Evolutionary conservation across 2,329 filamentous ascomycete species (phyloP).

Genomic region (Rutstroemia sp.): DNA sequence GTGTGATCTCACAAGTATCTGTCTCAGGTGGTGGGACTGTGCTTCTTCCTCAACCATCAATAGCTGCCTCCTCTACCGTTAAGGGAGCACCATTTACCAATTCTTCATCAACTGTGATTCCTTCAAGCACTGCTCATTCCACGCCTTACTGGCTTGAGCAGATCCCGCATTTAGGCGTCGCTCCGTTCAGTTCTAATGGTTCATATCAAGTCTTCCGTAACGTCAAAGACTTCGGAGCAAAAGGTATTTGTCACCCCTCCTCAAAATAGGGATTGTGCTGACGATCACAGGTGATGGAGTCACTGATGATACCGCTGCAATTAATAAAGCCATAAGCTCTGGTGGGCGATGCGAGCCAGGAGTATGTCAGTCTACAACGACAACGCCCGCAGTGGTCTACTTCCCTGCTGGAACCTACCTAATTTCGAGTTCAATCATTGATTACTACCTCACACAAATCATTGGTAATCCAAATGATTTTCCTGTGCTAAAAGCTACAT

Average conservation of each 20-base stretch:
- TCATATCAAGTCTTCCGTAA: constrained; percentile 13
- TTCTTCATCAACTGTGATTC: no score
- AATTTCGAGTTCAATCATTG: constrained; percentile 19
- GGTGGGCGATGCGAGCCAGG: constrained; percentile 33
- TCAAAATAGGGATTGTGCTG: constrained; percentile 76
- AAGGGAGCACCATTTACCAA: no score
- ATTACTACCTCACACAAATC: constrained; percentile 23
- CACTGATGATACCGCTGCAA: constrained; percentile 78
- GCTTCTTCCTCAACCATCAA: no score
- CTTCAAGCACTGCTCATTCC: neutral
- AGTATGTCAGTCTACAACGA: constrained; percentile 42
- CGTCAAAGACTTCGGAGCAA: constrained; percentile 19
- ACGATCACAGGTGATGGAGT: constrained; percentile 50
- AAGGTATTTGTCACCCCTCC: constrained; percentile 10
- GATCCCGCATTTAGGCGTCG: constrained; percentile 16
- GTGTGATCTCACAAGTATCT: no score
- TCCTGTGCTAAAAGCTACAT: constrained; percentile 65
- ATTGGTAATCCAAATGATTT: constrained; percentile 32
- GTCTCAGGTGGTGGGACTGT: no score
- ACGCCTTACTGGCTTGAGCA: constrained; percentile 14
- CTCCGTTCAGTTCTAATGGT: constrained; percentile 8
- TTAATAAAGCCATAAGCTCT: constrained; percentile 50
- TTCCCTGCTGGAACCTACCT: constrained; percentile 16
- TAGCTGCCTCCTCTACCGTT: no score
- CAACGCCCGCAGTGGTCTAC: constrained; percentile 33